phyloP scores from a whole-genome alignment of 2,329 filamentous ascomycete genomes.

The Alternaria sp. region DNA sequence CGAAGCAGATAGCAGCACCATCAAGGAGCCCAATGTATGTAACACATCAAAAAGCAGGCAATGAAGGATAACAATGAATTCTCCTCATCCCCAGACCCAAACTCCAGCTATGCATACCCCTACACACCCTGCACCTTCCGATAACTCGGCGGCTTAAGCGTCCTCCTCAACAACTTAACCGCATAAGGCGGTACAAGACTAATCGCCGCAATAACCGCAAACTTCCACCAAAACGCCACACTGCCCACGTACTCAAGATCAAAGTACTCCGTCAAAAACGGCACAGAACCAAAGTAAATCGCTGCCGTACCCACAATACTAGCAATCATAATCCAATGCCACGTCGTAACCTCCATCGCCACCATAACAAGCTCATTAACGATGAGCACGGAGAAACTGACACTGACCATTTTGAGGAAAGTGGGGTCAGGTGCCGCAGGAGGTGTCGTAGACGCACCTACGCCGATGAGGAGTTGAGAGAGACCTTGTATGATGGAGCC shows the following conservation, averaged over 20 bases:
- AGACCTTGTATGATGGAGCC: slow-evolving; percentile 95
- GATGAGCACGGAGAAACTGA: slow-evolving; percentile 90
- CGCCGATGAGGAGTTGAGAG: slow-evolving; percentile 83
- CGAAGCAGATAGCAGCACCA: neutral
- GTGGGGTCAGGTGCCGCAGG: slow-evolving; percentile 12
- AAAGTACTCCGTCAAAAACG: slow-evolving; percentile 89
- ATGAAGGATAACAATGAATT: neutral
- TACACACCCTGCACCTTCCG: slow-evolving; percentile 83
- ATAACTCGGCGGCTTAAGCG: slow-evolving; percentile 90
- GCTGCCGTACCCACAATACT: slow-evolving; percentile 82
- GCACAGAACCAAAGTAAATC: slow-evolving; percentile 81
- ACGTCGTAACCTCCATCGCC: slow-evolving; percentile 93
- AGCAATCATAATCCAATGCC: slow-evolving; percentile 92
- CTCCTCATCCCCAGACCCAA: neutral
- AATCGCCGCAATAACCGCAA: slow-evolving; percentile 78
- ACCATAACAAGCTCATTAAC: slow-evolving; percentile 98
- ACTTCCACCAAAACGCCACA: slow-evolving; percentile 86
- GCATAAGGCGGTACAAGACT: slow-evolving; percentile 86
- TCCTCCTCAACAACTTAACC: slow-evolving; percentile 82
- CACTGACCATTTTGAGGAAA: slow-evolving; percentile 74
- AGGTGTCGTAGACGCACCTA: slow-evolving; percentile 43
- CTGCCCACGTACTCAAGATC: slow-evolving; percentile 81
- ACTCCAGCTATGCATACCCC: neutral
- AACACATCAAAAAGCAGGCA: neutral
- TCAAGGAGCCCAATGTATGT: neutral